Evolutionary conservation across 2,329 filamentous ascomycete species (phyloP).

Genomic region (Curvularia spicifera): DNA sequence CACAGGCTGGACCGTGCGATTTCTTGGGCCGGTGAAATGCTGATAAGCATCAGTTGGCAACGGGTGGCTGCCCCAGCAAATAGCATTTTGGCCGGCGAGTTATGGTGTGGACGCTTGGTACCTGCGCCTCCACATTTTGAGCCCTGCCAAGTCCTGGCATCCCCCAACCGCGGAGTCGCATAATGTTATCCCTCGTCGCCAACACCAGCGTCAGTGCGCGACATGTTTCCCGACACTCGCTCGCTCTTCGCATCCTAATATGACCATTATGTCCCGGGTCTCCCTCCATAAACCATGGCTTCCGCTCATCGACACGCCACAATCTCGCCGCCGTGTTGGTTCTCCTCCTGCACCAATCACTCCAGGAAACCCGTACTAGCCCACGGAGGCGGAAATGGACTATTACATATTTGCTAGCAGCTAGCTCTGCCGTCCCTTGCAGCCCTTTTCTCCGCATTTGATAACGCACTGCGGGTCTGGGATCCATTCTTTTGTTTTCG

Average conservation of each 20-base stretch:
- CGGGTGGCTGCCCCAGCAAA: background rate
- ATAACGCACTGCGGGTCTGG: slow-evolving; percentile 2
- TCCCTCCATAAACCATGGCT: background rate
- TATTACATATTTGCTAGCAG: background rate
- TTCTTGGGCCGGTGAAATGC: background rate
- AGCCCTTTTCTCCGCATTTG: slow-evolving; percentile 6
- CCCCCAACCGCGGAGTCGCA: background rate
- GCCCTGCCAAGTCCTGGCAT: background rate
- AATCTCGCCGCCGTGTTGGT: background rate
- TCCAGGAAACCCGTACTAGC: background rate
- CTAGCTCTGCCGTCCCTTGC: slow-evolving; percentile 4
- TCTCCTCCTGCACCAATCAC: background rate
- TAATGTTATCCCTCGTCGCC: too few relatives aligned
- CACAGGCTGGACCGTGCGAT: background rate
- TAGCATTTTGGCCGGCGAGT: background rate
- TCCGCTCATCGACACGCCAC: slow-evolving; percentile 4
- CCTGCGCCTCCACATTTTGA: background rate
- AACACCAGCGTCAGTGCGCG: background rate
- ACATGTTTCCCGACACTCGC: background rate
- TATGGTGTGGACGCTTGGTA: background rate
- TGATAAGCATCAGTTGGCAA: background rate
- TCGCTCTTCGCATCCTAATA: slow-evolving; percentile 20
- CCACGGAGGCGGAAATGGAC: background rate
- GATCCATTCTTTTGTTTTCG: background rate
- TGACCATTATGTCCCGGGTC: slow-evolving; percentile 14